Evolutionary conservation across 345 rosid genomes (phyloP).

Genomic region (Corchorus capsularis): DNA sequence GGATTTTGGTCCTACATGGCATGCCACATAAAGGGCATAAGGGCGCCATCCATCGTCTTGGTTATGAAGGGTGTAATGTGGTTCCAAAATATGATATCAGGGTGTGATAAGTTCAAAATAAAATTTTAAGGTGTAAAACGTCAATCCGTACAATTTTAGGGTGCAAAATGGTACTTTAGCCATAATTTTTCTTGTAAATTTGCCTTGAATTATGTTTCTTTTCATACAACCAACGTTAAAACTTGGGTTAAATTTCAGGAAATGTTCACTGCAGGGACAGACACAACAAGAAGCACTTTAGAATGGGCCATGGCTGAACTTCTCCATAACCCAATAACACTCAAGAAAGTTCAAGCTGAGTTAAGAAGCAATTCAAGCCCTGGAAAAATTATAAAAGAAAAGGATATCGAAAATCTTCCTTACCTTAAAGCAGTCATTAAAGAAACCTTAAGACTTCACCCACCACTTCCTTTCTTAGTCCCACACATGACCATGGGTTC

Average conservation of each 20-base stretch:
- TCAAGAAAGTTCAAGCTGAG: slow-evolving; percentile 55
- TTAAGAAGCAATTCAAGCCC: slow-evolving; percentile 39
- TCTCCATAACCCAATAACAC: slow-evolving; percentile 44
- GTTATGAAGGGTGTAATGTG: too few relatives aligned
- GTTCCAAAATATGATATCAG: too few relatives aligned
- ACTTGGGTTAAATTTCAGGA: slow-evolving; percentile 37
- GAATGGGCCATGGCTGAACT: slow-evolving; percentile 93
- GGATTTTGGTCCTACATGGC: too few relatives aligned
- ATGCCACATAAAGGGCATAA: too few relatives aligned
- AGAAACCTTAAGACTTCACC: slow-evolving; percentile 73
- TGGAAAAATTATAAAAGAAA: slow-evolving; percentile 47
- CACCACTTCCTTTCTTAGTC: slow-evolving; percentile 74
- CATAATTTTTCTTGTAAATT: too few relatives aligned
- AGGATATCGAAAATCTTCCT: slow-evolving; percentile 57
- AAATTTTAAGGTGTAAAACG: too few relatives aligned
- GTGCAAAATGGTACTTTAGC: too few relatives aligned
- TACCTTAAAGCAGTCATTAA: slow-evolving; percentile 72
- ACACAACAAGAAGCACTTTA: slow-evolving; percentile 78
- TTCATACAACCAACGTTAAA: too few relatives aligned
- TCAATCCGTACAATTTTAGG: too few relatives aligned
- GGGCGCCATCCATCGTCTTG: too few relatives aligned
- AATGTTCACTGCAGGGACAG: slow-evolving; percentile 84
- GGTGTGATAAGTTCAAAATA: too few relatives aligned
- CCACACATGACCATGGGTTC: slow-evolving; percentile 74
- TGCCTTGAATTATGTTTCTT: too few relatives aligned